Base-by-base conservation (phyloP, 345 rosid species). In the Lumnitzera racemosa region DNA sequence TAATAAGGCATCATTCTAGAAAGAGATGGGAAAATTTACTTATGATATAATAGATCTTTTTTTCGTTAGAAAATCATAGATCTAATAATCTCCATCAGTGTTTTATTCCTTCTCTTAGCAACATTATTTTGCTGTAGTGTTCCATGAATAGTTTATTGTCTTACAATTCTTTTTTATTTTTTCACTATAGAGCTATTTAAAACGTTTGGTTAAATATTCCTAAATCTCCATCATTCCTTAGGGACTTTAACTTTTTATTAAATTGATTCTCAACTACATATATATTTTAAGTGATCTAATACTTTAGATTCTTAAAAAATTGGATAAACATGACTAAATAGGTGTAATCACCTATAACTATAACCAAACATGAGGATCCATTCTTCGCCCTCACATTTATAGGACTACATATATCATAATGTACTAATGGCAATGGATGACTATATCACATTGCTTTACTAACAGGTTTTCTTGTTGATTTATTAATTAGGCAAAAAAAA, bases 111-210 rank as follows among this genome's bases (percentile, higher is more conserved):
- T 27, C 36, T 15, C n/a, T 20, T 13, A 10, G n/a, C 53, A 17
- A 58, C 57, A 23, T 25, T 24, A 66, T 20, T 51, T 58, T 66
- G 43, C 58, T 66, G 27, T 8, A 36, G 15, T 43, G 53, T 66
- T 23, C 23, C 11, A 49, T 9, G 47, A 66, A 62, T 66, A 36
- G 63, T 50, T 17, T 49, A 24, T 24, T 24, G 31, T 51, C 36
- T 29, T 29, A 29, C 7, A 29, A 6, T 29, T 29, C 36, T 20
- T 20, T 20, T 20, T 20, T 20, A 20, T 6, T 29, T 29, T 29
- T 6, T 3, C 7, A 6, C 7, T 29, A 29, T 6, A 29, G 3
- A 29, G 36, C 36, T 29, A 27, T 51, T 56, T 56, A 15, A 65
- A 65, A 16, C 49, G 2, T 1, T 65, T 16, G 56, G 12, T 56